Evolutionary conservation across 331 rosid genomes (phyloP), one percentile per base, ranked within the genome.

Genomic region (Dryas integrifolia): DNA sequence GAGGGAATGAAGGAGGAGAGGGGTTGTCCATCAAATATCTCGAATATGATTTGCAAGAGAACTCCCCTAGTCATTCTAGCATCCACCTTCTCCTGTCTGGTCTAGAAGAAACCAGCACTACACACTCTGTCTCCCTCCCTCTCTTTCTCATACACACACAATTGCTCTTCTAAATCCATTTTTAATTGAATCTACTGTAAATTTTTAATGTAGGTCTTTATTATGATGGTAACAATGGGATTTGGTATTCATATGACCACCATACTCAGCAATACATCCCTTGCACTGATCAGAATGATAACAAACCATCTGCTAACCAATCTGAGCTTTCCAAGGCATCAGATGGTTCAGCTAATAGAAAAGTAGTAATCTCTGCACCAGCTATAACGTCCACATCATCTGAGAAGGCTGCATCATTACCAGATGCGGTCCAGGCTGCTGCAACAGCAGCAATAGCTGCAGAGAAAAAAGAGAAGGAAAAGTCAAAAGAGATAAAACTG

Each of bases 401-500:
- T 69, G 98, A 92, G 84, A 92, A 81, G 85, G 86, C 91, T 10
- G 82, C 92, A 58, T 91, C 97, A 2, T 75, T 91, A 87, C 93
- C 97, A 12, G 97, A 94, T 74, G 96, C 88, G 5, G 96, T 91
- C 67, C 96, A 85, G 85, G 96, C 98, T 79, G 98, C 97, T 24
- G 96, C 97, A 60, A 72, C 92, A 24, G 97, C 96, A 64, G 98
- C 98, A 46, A 83, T 88, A 79, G 97, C 98, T 79, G 97, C 98
- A 12, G 98, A 94, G 85, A 94, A 87, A 89, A 91, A 83, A 80
- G 98, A 94, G 77, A 94, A 88, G 69, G 98, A 94, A 79, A 94
- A 72, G 85, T 69, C 77, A 38, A 94, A 89, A 84, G 98, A 94
- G 88, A 91, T 94, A 60, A 94, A 94, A 76, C 89, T 94, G 70